Conservation (phyloP, 306 rosid genomes). For the Trichosanthes truncata region DNA sequence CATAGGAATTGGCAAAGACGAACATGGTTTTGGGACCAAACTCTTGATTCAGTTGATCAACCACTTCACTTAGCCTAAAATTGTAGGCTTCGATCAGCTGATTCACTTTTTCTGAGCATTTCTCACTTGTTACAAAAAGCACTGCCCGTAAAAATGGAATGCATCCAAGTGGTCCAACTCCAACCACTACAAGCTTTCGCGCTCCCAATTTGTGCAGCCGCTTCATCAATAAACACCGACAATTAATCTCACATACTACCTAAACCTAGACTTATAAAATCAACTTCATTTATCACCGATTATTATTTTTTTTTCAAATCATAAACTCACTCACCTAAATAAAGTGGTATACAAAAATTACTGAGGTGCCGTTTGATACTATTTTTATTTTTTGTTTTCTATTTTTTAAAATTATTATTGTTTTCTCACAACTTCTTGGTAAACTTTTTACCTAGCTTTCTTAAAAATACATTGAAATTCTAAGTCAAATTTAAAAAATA, state of each 20-base stretch:
- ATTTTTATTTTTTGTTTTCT: too few species aligned
- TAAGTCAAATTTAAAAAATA: too few species aligned
- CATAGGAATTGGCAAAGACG: conserved; percentile 35
- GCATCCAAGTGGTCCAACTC: conserved; percentile 47
- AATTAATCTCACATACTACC: neutral
- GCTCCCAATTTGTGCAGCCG: conserved; percentile 35
- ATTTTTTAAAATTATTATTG: too few species aligned
- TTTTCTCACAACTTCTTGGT: too few species aligned
- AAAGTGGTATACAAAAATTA: too few species aligned
- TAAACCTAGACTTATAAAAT: neutral
- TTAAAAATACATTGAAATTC: too few species aligned
- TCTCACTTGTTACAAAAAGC: conserved; percentile 16
- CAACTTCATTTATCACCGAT: neutral
- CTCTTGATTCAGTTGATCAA: conserved; percentile 26
- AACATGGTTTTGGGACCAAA: conserved; percentile 32
- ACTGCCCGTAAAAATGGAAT: conserved; percentile 39
- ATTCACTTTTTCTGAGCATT: conserved; percentile 29
- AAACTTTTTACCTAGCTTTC: too few species aligned
- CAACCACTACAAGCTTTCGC: conserved; percentile 38
- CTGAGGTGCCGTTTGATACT: too few species aligned
- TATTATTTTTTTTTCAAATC: too few species aligned
- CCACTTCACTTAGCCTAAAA: conserved; percentile 10
- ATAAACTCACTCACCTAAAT: neutral
- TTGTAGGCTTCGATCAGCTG: conserved; percentile 33
- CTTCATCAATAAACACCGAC: conserved; percentile 10